These are phyloP conservation scores for Tulasnella sp. DNA, from an alignment of 768 basidiomycete genomes.

Conservation along the genomic window DNA sequence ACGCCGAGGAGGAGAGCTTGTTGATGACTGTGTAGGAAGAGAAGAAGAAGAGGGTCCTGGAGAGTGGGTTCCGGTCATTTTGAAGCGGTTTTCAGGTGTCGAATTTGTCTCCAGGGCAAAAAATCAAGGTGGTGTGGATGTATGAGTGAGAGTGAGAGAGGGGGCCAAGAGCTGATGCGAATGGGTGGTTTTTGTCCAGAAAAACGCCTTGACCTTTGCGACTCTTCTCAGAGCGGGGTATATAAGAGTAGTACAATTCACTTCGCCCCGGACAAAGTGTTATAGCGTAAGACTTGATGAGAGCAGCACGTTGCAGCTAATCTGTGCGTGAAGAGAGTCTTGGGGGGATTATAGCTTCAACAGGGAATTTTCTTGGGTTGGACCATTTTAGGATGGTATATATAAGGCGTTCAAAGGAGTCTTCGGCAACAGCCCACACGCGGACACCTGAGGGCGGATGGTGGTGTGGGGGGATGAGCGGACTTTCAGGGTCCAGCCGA, in stretches of 20 bases:
- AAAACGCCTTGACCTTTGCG: background rate
- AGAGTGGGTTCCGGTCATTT: background rate
- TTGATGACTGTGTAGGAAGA: background rate
- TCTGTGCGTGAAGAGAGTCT: background rate
- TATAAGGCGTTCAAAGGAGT: background rate
- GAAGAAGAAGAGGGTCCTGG: background rate
- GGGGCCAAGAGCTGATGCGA: background rate
- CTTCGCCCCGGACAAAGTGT: background rate
- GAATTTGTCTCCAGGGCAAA: background rate
- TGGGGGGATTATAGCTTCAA: background rate
- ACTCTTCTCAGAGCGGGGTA: conserved; percentile 5
- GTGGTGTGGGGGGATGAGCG: background rate
- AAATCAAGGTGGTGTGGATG: background rate
- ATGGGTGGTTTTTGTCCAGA: background rate
- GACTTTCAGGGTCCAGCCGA: background rate
- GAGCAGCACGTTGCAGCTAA: background rate
- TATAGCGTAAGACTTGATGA: background rate
- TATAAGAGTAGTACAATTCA: background rate
- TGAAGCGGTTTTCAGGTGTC: background rate
- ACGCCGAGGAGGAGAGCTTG: background rate
- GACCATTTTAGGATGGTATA: background rate
- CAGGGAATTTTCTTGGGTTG: background rate
- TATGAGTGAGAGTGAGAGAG: background rate
- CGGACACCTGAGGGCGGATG: background rate
- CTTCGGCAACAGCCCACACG: background rate